Percentiles rank a stretch among this genome's conserved stretches.
Conservation (phyloP, 2,329 filamentous ascomycete genomes). For the Fusarium circinatum region DNA sequence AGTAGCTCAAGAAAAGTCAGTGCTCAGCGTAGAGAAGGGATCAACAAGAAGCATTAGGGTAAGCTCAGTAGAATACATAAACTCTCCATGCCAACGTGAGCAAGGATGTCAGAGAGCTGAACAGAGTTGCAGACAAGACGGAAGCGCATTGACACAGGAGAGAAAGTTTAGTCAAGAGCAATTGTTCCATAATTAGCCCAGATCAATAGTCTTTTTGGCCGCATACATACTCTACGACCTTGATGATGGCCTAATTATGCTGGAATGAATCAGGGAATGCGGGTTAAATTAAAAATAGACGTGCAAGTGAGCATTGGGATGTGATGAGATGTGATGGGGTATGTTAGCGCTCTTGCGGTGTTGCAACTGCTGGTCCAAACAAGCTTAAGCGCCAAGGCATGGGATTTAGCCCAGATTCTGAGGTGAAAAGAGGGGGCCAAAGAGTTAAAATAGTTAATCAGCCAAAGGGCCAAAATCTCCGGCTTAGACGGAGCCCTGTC, state of each 20-base stretch:
- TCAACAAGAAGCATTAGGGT: conserved; percentile 24
- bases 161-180: not conserved
- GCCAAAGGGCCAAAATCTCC: conserved; percentile 24
- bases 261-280: conserved; percentile 23
- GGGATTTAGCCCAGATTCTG: conserved; percentile 44
- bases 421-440: conserved; percentile 29
- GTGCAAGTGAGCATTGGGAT: conserved; percentile 15
- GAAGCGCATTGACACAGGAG: not conserved
- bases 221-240: not conserved
- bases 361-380: conserved; percentile 29
- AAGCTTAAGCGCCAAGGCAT: conserved; percentile 40
- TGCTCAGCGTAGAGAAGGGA: not conserved
- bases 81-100: conserved; percentile 13
- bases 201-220: conserved; percentile 21
- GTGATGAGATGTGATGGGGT: conserved; percentile 37
- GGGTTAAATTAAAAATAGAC: conserved; percentile 53
- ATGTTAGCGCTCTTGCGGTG: conserved; percentile 41
- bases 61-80: conserved; percentile 16
- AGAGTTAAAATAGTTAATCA: conserved; percentile 14
- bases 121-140: conserved; percentile 6
- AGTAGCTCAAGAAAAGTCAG: not conserved
- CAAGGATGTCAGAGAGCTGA: conserved; percentile 24
- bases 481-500: conserved; percentile 10
- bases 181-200: conserved; percentile 44
- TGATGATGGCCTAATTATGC: conserved; percentile 34